Evolutionary conservation across 495 filamentous ascomycete species (phyloP).

Genomic region (Wilcoxina mikolae): DNA sequence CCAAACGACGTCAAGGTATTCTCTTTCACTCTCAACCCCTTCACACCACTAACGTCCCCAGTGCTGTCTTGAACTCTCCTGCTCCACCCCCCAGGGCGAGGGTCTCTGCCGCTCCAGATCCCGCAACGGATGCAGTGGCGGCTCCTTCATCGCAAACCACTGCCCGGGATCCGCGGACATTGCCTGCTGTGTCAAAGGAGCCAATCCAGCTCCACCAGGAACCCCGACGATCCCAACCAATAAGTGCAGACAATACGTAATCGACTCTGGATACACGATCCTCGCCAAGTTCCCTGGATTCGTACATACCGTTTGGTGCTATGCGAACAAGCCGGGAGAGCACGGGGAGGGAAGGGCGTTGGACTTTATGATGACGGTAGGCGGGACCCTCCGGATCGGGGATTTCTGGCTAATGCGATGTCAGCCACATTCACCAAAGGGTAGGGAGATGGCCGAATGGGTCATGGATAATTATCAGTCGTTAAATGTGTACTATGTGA

Average conservation of each 20-base stretch:
- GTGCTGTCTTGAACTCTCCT: constrained; percentile 34
- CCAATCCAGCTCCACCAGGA: constrained; percentile 26
- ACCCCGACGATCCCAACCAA: constrained; percentile 28
- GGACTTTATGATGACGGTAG: constrained; percentile 31
- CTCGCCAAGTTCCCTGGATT: constrained; percentile 30
- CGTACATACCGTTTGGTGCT: constrained; percentile 24
- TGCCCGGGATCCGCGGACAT: constrained; percentile 33
- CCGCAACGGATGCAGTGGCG: not conserved
- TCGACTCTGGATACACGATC: constrained; percentile 28
- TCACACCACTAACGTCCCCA: constrained; percentile 6
- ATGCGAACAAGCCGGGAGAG: constrained; percentile 28
- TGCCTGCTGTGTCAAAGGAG: constrained; percentile 31
- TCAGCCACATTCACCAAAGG: constrained; percentile 14
- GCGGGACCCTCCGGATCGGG: not conserved
- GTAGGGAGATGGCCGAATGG: constrained; percentile 35
- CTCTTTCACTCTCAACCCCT: not conserved
- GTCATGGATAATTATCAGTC: constrained; percentile 32
- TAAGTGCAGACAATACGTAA: constrained; percentile 30
- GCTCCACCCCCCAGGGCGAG: constrained; percentile 21
- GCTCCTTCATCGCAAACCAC: constrained; percentile 1
- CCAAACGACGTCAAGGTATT: constrained; percentile 22
- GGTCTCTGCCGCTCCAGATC: not conserved
- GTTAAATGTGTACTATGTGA: constrained; percentile 35
- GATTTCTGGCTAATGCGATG: not conserved
- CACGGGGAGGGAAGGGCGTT: constrained; percentile 34